phyloP scores from a whole-genome alignment of 169 alveolate genomes.

The Plasmodium knowlesi region DNA sequence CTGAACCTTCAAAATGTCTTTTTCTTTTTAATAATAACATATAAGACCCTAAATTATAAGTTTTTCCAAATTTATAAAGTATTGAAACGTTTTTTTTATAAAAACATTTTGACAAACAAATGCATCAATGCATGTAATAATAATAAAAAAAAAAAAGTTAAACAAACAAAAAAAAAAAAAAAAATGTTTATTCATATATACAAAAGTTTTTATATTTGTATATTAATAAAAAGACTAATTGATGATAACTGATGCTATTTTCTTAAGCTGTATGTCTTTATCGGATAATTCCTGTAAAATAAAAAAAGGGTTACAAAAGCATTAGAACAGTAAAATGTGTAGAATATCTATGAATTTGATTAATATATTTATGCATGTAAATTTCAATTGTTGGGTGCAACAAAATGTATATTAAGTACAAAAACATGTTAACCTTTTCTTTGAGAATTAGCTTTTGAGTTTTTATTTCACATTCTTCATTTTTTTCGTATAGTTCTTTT shows the following conservation, averaged over 20 bases:
- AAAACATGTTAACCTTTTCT: constrained; percentile 62
- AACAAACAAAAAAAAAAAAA: constrained; percentile 38
- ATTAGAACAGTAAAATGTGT: background rate
- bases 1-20: background rate
- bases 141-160: constrained; percentile 36
- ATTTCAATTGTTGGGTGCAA: background rate
- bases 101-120: constrained; percentile 69
- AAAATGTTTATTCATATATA: constrained; percentile 12
- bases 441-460: constrained; percentile 69
- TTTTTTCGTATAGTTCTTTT: constrained; percentile 68
- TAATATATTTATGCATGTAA: background rate
- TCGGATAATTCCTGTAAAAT: constrained; percentile 61
- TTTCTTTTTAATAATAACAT: constrained; percentile 7
- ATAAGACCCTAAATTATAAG: constrained; percentile 20
- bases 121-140: constrained; percentile 70
- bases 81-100: constrained; percentile 20
- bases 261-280: constrained; percentile 71
- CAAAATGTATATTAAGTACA: constrained; percentile 1
- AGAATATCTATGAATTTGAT: background rate
- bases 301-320: constrained; percentile 9
- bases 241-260: constrained; percentile 74
- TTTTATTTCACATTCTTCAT: constrained; percentile 75
- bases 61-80: constrained; percentile 33
- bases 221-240: constrained; percentile 27
- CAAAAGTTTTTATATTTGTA: background rate